These are phyloP conservation scores for Aspergillus hancockii DNA, from an alignment of 495 filamentous ascomycete species.

Conservation along the genomic window DNA sequence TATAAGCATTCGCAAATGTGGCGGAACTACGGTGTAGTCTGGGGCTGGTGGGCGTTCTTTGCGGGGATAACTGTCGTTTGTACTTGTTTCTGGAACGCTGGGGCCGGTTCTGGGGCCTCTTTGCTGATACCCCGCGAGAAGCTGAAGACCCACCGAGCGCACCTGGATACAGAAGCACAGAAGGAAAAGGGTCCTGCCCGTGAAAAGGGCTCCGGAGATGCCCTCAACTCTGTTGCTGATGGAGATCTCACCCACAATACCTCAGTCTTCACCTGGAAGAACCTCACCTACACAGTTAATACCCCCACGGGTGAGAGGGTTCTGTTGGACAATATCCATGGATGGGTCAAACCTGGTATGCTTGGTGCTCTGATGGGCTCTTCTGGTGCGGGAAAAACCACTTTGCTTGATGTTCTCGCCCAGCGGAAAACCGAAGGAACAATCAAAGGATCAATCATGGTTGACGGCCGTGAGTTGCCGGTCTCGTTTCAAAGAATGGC, in stretches of 20 bases:
- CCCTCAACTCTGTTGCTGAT: constrained; percentile 9
- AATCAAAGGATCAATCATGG: constrained; percentile 80
- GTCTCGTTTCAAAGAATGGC: constrained; percentile 75
- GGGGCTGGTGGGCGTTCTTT: constrained; percentile 49
- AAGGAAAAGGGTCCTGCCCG: constrained; percentile 1
- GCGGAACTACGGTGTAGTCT: constrained; percentile 51
- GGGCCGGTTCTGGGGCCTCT: constrained; percentile 31
- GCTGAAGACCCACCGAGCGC: constrained; percentile 29
- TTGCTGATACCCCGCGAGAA: constrained; percentile 44
- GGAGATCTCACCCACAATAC: constrained; percentile 48
- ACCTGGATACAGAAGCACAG: constrained; percentile 25
- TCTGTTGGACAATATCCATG: constrained; percentile 76
- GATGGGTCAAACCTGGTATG: constrained; percentile 87
- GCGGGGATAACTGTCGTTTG: constrained; percentile 39
- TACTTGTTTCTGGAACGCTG: constrained; percentile 39
- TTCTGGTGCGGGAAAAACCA: constrained; percentile 65
- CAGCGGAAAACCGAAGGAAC: constrained; percentile 85
- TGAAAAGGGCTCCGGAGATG: too few species aligned
- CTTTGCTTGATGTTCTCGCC: constrained; percentile 52
- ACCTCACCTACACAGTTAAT: constrained; percentile 56
- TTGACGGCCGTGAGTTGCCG: constrained; percentile 76
- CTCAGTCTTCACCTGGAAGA: constrained; percentile 62
- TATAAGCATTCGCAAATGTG: constrained; percentile 50
- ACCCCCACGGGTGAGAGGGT: constrained; percentile 40
- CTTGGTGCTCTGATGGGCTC: constrained; percentile 73